Conservation (phyloP, 768 basidiomycete species). For the Xanthoconium purpureum region DNA sequence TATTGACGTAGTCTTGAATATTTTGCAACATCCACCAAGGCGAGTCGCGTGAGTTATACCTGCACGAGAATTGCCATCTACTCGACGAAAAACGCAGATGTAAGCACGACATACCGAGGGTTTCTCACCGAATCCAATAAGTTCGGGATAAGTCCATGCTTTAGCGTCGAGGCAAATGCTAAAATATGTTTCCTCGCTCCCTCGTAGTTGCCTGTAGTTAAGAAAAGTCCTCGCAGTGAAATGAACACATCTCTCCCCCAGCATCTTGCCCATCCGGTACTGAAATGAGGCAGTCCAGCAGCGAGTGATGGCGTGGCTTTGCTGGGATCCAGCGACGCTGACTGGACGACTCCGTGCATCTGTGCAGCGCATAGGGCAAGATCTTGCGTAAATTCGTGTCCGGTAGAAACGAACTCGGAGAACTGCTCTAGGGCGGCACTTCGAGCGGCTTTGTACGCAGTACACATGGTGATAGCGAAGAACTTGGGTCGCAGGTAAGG, state of each 20-base stretch:
- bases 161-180: conserved; percentile 88
- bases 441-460: conserved; percentile 90
- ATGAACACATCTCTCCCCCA: conserved; percentile 98
- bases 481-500: conserved; percentile 94
- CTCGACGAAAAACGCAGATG: not conserved
- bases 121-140: conserved; percentile 83
- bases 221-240: conserved; percentile 87
- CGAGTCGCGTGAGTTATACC: conserved; percentile 95
- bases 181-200: conserved; percentile 89
- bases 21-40: conserved; percentile 99
- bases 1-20: conserved; percentile 88
- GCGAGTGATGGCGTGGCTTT: conserved; percentile 78
- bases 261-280: conserved; percentile 89
- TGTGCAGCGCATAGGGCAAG: conserved; percentile 82
- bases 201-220: conserved; percentile 86
- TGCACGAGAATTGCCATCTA: conserved; percentile 22
- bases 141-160: conserved; percentile 96
- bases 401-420: conserved; percentile 81
- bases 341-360: conserved; percentile 88
- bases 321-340: conserved; percentile 81
- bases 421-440: conserved; percentile 79
- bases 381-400: conserved; percentile 87
- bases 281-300: conserved; percentile 94
- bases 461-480: conserved; percentile 87
- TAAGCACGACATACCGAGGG: conserved; percentile 56